Conservation (phyloP, 1,284 basidiomycete species). For the Pascua sp. region DNA sequence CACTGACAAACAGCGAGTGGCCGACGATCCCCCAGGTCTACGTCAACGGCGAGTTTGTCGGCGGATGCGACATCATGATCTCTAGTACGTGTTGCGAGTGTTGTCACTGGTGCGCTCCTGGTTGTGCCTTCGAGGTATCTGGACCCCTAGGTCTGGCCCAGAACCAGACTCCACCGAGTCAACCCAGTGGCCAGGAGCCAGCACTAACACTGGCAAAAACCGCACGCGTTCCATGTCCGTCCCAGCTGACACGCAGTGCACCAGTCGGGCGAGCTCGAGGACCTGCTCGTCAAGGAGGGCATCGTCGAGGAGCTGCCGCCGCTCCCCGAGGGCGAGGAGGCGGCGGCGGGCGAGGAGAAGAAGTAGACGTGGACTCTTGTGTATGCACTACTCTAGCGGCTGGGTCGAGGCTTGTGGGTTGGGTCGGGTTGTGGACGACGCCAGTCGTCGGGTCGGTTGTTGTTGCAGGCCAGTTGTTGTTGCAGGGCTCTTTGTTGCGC, state of each 20-base stretch:
- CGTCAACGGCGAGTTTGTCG: constrained; percentile 90
- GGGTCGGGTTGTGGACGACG: not conserved
- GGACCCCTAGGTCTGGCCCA: too few relatives aligned
- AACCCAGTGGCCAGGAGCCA: too few relatives aligned
- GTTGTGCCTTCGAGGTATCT: too few relatives aligned
- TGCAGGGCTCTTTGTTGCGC: too few relatives aligned
- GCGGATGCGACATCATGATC: constrained; percentile 92
- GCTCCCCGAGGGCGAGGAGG: constrained; percentile 22
- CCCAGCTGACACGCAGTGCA: constrained; percentile 64
- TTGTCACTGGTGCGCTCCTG: not conserved
- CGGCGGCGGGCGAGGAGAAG: not conserved
- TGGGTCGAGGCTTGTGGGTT: not conserved
- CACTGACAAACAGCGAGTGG: constrained; percentile 70
- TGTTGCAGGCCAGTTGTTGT: too few relatives aligned
- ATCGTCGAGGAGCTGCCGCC: constrained; percentile 57
- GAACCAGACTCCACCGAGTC: too few relatives aligned
- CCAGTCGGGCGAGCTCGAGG: constrained; percentile 88
- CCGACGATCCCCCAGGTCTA: constrained; percentile 97
- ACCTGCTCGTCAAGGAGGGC: constrained; percentile 68
- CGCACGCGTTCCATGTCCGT: too few relatives aligned
- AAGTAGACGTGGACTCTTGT: not conserved
- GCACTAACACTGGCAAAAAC: too few relatives aligned
- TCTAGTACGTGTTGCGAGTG: constrained; percentile 65
- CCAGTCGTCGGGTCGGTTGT: too few relatives aligned
- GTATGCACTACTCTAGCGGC: not conserved